Evolutionary conservation across 2,329 filamentous ascomycete genomes (phyloP).

Genomic region (Grosmannia serpens): DNA sequence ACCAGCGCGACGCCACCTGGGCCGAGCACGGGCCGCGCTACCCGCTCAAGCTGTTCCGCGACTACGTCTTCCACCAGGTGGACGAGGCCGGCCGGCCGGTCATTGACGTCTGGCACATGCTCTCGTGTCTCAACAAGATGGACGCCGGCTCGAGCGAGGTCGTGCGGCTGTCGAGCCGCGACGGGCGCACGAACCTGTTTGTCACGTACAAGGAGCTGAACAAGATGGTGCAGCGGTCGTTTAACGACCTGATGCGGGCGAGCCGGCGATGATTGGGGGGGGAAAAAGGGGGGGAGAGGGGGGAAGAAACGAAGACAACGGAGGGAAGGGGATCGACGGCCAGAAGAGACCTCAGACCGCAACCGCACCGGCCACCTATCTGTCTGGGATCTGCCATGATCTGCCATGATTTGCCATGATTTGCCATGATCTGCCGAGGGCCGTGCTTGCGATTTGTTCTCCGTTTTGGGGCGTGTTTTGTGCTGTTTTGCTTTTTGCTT

Average conservation of each 20-base stretch:
- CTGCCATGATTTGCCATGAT: not conserved
- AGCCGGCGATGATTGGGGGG: constrained; percentile 1
- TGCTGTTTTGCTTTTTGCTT: not conserved
- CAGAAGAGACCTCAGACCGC: not conserved
- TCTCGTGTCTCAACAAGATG: constrained; percentile 80
- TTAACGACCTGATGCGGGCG: constrained; percentile 43
- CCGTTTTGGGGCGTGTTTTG: too few relatives aligned
- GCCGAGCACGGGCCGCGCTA: constrained; percentile 89
- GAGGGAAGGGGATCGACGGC: not conserved
- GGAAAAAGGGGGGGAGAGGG: not conserved
- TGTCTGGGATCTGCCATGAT: not conserved
- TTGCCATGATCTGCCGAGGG: too few relatives aligned
- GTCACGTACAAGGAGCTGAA: constrained; percentile 85
- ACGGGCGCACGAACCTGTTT: constrained; percentile 81
- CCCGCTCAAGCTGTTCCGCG: constrained; percentile 85
- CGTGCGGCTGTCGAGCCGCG: constrained; percentile 73
- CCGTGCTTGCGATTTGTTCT: too few relatives aligned
- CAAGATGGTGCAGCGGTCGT: constrained; percentile 46
- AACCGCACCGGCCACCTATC: not conserved
- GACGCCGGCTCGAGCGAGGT: constrained; percentile 83
- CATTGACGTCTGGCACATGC: constrained; percentile 76
- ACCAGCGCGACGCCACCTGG: constrained; percentile 65
- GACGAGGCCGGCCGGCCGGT: constrained; percentile 74
- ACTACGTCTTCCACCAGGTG: constrained; percentile 96
- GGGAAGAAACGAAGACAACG: not conserved